Evolutionary conservation across 352 stramenopile species (phyloP).

Genomic region (Phytophthora foliorum): DNA sequence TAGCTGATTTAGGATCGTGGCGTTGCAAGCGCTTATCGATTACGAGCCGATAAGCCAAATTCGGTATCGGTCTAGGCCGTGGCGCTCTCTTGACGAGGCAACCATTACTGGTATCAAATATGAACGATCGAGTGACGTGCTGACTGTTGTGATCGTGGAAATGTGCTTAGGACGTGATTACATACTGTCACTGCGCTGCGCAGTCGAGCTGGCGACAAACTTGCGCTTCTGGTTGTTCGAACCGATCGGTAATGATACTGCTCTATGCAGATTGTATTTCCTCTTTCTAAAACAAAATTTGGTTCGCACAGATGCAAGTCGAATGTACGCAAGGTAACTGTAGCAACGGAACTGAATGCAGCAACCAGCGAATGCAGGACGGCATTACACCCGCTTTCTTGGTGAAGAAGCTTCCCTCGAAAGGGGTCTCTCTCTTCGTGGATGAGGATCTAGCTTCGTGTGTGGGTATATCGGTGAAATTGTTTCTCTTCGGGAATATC

Average conservation of each 20-base stretch:
- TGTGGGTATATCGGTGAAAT: slow-evolving; percentile 18
- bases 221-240: background rate
- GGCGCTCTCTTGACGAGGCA: too few species aligned
- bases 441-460: slow-evolving; percentile 4
- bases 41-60: too few species aligned
- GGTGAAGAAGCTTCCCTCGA: slow-evolving; percentile 9
- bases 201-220: background rate
- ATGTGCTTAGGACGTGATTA: too few species aligned
- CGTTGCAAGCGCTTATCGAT: too few species aligned
- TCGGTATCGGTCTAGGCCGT: too few species aligned
- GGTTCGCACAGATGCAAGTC: slow-evolving; percentile 5
- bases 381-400: background rate
- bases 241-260: background rate
- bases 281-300: too few species aligned
- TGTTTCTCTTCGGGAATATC: background rate
- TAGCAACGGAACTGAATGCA: slow-evolving; percentile 4
- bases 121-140: too few species aligned
- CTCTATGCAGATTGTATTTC: background rate
- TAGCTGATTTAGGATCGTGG: too few species aligned
- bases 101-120: too few species aligned
- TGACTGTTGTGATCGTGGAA: too few species aligned
- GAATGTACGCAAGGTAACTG: slow-evolving; percentile 15
- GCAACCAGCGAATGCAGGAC: slow-evolving; percentile 24
- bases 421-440: slow-evolving; percentile 9
- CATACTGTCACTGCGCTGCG: too few species aligned